Evolutionary conservation across 176 grass and related monocot species (phyloP).

Genomic region (Echinochloa phyllopogon): DNA sequence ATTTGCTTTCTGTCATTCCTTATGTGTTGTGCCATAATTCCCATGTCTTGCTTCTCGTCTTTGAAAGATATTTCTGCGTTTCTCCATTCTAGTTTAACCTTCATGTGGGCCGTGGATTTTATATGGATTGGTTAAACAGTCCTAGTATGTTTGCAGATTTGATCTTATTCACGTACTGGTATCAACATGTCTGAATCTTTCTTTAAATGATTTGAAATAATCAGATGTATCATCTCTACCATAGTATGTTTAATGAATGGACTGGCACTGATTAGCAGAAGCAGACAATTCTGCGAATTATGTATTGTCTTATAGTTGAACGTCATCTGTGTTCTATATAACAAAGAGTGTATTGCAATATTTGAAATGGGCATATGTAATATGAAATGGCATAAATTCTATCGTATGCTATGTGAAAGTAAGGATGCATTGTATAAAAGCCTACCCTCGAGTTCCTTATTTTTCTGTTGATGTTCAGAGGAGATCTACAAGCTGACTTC

Average conservation of each 20-base stretch:
- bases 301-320: slow-evolving; percentile 15
- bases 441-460: not conserved
- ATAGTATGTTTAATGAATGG: slow-evolving; percentile 32
- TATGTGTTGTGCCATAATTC: not conserved
- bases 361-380: slow-evolving; percentile 20
- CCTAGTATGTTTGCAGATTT: slow-evolving; percentile 4
- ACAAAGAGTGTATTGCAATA: slow-evolving; percentile 1
- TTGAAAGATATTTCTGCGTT: slow-evolving; percentile 32
- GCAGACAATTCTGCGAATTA: not conserved
- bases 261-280: not conserved
- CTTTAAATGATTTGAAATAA: slow-evolving; percentile 26
- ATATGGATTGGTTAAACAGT: not conserved
- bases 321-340: slow-evolving; percentile 13
- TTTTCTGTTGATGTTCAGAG: slow-evolving; percentile 24
- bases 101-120: slow-evolving; percentile 26
- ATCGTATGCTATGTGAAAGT: slow-evolving; percentile 25
- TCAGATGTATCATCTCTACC: slow-evolving; percentile 2
- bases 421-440: slow-evolving; percentile 6
- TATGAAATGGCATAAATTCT: slow-evolving; percentile 15
- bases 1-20: not conserved
- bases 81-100: slow-evolving; percentile 7
- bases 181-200: slow-evolving; percentile 17
- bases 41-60: slow-evolving; percentile 8
- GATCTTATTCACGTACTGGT: slow-evolving; percentile 24
- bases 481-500: not conserved